A percentile compares a stretch with the other conserved stretches of the same genome.
Conservation (phyloP, 805 yeast species). For the Starmerella ratchasimensis region DNA sequence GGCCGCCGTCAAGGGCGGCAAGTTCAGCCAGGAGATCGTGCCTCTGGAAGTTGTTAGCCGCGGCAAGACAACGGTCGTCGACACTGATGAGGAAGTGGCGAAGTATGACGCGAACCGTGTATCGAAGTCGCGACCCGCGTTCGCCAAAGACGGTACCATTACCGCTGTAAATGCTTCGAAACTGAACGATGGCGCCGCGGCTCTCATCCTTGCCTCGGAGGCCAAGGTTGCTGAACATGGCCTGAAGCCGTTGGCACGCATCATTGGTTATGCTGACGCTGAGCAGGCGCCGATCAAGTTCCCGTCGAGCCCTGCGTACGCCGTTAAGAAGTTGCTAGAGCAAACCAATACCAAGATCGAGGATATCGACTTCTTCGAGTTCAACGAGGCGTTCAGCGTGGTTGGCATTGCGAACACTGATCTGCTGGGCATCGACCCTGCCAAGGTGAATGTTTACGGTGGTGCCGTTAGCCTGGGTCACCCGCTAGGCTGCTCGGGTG, state of each 20-base stretch:
- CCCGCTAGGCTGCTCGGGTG: conserved; percentile 94
- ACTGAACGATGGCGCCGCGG: conserved; percentile 96
- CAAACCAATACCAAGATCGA: conserved; percentile 38
- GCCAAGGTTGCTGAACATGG: conserved; percentile 69
- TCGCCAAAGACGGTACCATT: conserved; percentile 89
- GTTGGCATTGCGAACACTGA: conserved; percentile 86
- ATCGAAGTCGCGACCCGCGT: conserved; percentile 78
- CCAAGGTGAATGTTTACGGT: conserved; percentile 79
- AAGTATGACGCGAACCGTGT: conserved; percentile 67
- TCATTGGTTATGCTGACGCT: conserved; percentile 95
- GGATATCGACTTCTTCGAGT: conserved; percentile 80
- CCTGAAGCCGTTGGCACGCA: conserved; percentile 76
- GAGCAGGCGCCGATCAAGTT: conserved; percentile 90
- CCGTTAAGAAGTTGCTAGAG: conserved; percentile 80
- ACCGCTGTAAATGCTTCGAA: conserved; percentile 97
- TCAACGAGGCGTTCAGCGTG: conserved; percentile 95
- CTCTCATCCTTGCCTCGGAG: conserved; percentile 75
- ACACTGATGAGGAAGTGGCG: conserved; percentile 68
- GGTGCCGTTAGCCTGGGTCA: conserved; percentile 96
- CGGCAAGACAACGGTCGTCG: conserved; percentile 67
- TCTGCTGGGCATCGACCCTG: conserved; percentile 43
- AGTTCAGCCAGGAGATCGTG: conserved; percentile 66
- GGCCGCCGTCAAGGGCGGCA: conserved; percentile 63
- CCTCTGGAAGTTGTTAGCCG: conserved; percentile 74
- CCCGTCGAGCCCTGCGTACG: conserved; percentile 89